Conservation (phyloP, 2,329 filamentous ascomycete species). For the Talaromyces sp. region DNA sequence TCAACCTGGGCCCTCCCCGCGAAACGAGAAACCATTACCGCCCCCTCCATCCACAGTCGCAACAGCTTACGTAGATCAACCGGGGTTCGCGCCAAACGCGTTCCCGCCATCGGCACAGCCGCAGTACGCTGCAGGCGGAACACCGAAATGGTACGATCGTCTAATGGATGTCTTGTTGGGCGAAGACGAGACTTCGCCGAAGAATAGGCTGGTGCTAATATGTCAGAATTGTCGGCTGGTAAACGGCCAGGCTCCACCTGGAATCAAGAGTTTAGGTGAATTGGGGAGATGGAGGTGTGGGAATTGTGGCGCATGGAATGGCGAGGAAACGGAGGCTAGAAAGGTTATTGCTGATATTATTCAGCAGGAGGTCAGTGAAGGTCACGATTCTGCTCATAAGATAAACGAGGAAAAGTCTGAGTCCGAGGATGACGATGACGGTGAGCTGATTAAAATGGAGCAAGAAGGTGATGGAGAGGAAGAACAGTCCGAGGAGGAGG, state of each 20-base stretch:
- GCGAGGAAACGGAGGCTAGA: constrained; percentile 70
- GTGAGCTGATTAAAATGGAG: neutral
- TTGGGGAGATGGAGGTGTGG: constrained; percentile 85
- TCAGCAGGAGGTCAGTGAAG: neutral
- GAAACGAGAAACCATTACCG: constrained; percentile 13
- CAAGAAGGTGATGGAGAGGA: neutral
- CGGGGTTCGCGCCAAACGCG: constrained; percentile 48
- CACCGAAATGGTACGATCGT: constrained; percentile 84
- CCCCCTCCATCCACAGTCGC: constrained; percentile 19
- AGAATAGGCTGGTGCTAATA: constrained; percentile 85
- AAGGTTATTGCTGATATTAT: constrained; percentile 70
- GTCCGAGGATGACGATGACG: neutral
- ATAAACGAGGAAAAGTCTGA: neutral
- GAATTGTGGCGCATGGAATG: constrained; percentile 77
- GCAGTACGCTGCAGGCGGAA: constrained; percentile 31
- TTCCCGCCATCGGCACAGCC: constrained; percentile 32
- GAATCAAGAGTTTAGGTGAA: constrained; percentile 70
- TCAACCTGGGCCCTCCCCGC: neutral
- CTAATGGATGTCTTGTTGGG: constrained; percentile 88
- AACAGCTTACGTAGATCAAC: constrained; percentile 30
- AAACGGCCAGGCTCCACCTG: constrained; percentile 92
- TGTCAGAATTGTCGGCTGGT: constrained; percentile 79
- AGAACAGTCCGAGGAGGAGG: neutral
- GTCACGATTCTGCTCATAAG: neutral
- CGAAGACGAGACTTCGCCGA: constrained; percentile 88